Percentiles rank a stretch among this genome's conserved stretches.
phyloP scores from a whole-genome alignment of 1,284 basidiomycete genomes.

The Heliocybe sulcata region DNA sequence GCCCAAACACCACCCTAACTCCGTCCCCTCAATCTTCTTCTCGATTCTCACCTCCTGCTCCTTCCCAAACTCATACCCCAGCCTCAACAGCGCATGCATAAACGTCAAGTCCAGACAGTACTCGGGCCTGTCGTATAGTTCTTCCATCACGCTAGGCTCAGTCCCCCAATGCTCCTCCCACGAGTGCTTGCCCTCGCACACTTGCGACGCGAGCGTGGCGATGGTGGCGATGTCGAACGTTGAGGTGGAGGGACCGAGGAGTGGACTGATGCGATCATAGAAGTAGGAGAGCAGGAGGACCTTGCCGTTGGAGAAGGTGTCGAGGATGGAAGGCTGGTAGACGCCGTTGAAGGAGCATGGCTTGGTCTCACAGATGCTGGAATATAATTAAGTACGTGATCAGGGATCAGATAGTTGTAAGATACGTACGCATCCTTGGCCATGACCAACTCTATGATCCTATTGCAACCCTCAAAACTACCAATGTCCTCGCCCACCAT shows the following conservation, averaged over 20 bases:
- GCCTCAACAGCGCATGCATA: slow-evolving; percentile 81
- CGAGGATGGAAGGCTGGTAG: slow-evolving; percentile 92
- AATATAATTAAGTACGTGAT: slow-evolving; percentile 6
- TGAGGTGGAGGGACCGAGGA: slow-evolving; percentile 39
- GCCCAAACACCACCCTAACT: slow-evolving; percentile 93
- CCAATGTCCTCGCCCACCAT: slow-evolving; percentile 81
- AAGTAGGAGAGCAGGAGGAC: slow-evolving; percentile 93
- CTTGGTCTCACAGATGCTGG: slow-evolving; percentile 78
- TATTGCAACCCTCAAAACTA: slow-evolving; percentile 80
- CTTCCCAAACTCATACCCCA: slow-evolving; percentile 79
- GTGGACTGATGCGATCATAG: slow-evolving; percentile 87
- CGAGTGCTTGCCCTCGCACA: slow-evolving; percentile 61
- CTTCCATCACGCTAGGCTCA: slow-evolving; percentile 54
- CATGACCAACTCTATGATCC: slow-evolving; percentile 86
- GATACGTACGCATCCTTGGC: slow-evolving; percentile 86
- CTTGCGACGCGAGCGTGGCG: slow-evolving; percentile 55
- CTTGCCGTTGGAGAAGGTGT: slow-evolving; percentile 79
- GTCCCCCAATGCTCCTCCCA: slow-evolving; percentile 57
- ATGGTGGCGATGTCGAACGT: slow-evolving; percentile 56
- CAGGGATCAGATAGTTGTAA: slow-evolving; percentile 1
- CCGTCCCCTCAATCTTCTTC: slow-evolving; percentile 88
- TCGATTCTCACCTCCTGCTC: slow-evolving; percentile 68
- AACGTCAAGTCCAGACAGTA: slow-evolving; percentile 96
- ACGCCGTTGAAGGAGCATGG: slow-evolving; percentile 97
- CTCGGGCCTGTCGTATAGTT: slow-evolving; percentile 82